Evolutionary conservation across 805 yeast species (phyloP).

Genomic region (Nakazawaea ishiwadae): DNA sequence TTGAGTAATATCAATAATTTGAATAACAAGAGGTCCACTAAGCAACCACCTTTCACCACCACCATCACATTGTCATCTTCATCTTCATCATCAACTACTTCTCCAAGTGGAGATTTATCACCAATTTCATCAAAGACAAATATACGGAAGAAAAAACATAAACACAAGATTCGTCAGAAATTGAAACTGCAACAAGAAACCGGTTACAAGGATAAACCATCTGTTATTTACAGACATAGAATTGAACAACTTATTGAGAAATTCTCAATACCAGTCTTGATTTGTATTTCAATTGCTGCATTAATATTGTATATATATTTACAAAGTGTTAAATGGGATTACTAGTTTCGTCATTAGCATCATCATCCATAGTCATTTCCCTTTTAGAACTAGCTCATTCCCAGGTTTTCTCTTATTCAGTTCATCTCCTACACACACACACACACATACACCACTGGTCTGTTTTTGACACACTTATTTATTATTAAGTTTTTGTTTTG

Average conservation of each 20-base stretch:
- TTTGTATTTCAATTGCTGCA: constrained; percentile 22
- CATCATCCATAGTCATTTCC: no score
- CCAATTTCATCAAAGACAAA: background rate
- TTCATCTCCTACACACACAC: background rate
- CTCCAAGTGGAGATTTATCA: no score
- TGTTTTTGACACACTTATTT: background rate
- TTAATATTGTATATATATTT: constrained; percentile 22
- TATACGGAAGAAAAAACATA: constrained; percentile 8
- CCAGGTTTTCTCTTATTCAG: no score
- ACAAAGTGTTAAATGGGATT: constrained; percentile 16
- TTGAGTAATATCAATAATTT: constrained; percentile 19
- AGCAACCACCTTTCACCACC: background rate
- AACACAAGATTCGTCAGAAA: constrained; percentile 14
- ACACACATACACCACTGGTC: background rate
- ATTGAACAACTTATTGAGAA: constrained; percentile 11
- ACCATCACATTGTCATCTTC: background rate
- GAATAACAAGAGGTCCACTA: background rate
- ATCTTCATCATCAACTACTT: background rate
- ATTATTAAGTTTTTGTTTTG: background rate
- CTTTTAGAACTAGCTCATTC: no score
- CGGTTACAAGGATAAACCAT: background rate
- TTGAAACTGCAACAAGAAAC: background rate
- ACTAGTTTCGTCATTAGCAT: constrained; percentile 1
- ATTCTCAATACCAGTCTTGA: constrained; percentile 14
- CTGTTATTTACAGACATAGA: constrained; percentile 7